Evolutionary conservation across 2,329 filamentous ascomycete species (phyloP), one percentile per base, ranked within the genome.

Genomic region (Colletotrichum sp.): DNA sequence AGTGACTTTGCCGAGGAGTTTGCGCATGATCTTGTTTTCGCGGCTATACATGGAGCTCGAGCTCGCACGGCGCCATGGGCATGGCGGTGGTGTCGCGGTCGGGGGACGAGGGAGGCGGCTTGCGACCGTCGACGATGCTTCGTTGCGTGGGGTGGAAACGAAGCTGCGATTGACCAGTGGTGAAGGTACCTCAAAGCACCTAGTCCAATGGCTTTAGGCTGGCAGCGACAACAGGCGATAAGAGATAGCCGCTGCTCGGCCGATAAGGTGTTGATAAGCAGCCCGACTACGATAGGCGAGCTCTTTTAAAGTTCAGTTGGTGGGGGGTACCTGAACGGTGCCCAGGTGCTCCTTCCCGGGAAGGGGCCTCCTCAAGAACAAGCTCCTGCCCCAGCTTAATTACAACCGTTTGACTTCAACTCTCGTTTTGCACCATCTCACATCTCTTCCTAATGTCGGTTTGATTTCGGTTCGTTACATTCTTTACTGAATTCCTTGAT

Each of bases 1-100:
- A 32, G 86, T 83, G 74, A 86, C 84, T 80, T 90, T 90, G 82
- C 90, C 90, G 36, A 92, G 88, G 28, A 92, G 88, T 85, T 91
- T 90, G 82, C 90, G 89, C 88, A 92, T 91, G 77, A 91, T 90
- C 83, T 86, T 89, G 76, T 87, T 88, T 79, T 90, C 85, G 83
- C 85, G 87, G 77, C 87, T 90, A 83, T 90, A 90, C 88, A 89
- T 90, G 77, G 71, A 82, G 77, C 78, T 77, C 78, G 79, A 72
- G 79, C 71, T 74, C 66, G 30, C 61, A 79, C 76, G 80, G 81
- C 82, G 83, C 85, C 85, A 85, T 86, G 71, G 58, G 70, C 73
- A 72, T 66, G 64, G 74, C 74, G 38, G 52, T 72, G 36, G 63
- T 71, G 34, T 60, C 63, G 57, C 43, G 28, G 21, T 67, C 73